These are phyloP conservation scores for Phoma herbarum DNA, from an alignment of 2,329 filamentous ascomycete species.

Conservation along the genomic window DNA sequence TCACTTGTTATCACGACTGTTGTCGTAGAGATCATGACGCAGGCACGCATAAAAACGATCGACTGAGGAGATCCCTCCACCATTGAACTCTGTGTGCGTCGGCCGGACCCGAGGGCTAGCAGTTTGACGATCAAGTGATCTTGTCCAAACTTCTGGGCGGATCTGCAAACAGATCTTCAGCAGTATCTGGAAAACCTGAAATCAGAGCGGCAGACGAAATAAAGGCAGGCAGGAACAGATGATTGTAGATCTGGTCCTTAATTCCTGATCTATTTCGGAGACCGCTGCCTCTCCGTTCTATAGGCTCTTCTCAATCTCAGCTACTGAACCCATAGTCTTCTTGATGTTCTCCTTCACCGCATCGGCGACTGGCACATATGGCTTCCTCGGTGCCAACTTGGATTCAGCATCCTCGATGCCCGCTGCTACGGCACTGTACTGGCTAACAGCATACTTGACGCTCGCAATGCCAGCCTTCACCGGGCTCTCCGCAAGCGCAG, in stretches of 20 bases:
- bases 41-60: not conserved
- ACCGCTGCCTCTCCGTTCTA: not conserved
- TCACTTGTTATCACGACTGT: not conserved
- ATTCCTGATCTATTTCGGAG: not conserved
- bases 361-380: slow-evolving; percentile 41
- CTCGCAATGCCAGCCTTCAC: slow-evolving; percentile 72
- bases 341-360: slow-evolving; percentile 36
- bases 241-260: not conserved
- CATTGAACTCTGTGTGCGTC: not conserved
- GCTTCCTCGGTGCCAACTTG: slow-evolving; percentile 39
- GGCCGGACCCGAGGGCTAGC: not conserved
- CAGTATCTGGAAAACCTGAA: not conserved
- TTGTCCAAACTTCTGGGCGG: not conserved
- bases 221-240: not conserved
- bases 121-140: not conserved
- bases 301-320: slow-evolving; percentile 36
- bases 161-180: not conserved
- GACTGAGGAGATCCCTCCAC: not conserved
- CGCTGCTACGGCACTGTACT: slow-evolving; percentile 68
- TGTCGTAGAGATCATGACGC: not conserved
- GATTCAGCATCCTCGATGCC: slow-evolving; percentile 52
- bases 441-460: slow-evolving; percentile 72
- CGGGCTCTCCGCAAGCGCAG: slow-evolving; percentile 71
- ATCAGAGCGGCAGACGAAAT: not conserved
- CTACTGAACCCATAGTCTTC: slow-evolving; percentile 36